Base-by-base conservation (phyloP, 805 yeast genomes). In the Sugiyamaella smithiae region DNA sequence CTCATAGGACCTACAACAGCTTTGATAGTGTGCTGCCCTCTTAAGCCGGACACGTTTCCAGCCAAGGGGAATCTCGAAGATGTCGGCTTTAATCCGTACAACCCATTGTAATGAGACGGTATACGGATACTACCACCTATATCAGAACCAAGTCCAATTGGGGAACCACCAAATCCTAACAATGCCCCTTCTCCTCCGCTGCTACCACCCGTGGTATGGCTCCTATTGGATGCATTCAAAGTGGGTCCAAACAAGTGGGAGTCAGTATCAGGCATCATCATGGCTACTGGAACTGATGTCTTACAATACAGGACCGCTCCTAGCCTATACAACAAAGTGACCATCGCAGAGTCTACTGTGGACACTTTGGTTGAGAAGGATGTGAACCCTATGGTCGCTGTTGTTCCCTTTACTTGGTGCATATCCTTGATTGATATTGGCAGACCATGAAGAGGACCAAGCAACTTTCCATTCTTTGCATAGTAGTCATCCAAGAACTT, bases 351-450 rank as follows among this genome's bases (percentile, higher is more conserved):
- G 23, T 56, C 64, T 29, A 65, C 56, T 12, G 66, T 50, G 24
- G 50, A 42, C 24, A 51, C 60, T 40, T 69, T 74, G 36, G 69
- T 60, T n/a, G 72, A 62, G 56, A 65, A 70, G 14, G 69, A 67
- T 2, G 50, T 75, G 57, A 72, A 75, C 4, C 81, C 79, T 19
- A 73, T 75, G 48, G 77, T 76, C 1, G 82, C 74, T 56, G 76
- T 75, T 47, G 68, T 74, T 33, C 82, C 84, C 40, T 64, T 68
- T 49, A 72, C 72, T 43, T 68, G 65, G 56, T 69, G 72, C 41
- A 81, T 81, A 55, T 81, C 87, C 60, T 82, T 82, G 48, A 82
- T 63, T 1, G 85, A 78, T 43, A 82, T 67, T 5, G 86, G 85
- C 54, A 82, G 63, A 2, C 87, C 86, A 38, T 83, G 85, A 46